Base-by-base conservation (phyloP, 768 basidiomycete species). In the Dentipellis fragilis region DNA sequence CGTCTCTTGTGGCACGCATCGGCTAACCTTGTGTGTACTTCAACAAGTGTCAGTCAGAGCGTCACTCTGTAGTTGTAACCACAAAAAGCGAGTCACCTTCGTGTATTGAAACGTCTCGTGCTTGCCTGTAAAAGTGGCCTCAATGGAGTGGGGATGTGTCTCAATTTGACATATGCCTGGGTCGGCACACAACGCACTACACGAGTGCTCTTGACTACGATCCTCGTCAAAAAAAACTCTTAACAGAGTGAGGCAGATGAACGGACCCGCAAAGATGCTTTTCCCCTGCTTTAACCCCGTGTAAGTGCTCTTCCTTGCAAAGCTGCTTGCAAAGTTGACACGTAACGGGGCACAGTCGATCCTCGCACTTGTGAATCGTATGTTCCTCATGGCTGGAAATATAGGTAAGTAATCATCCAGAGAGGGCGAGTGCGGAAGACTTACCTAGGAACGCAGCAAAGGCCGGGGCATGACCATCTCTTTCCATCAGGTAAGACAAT, bases 81-180 rank as follows among this genome's bases (percentile, higher is more conserved):
- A 21, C 16, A 49, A n/a, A 49, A 17, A 22, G 29, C 63, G n/a
- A n/a, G n/a, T 23, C 51, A 79, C 83, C 72, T 84, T 84, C 0
- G 84, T 85, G 52, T 80, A 85, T 61, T 80, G 76, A 60, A 83
- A 85, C 0, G 76, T 80, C 57, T 81, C 79, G 51, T 83, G 78
- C 55, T 65, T 71, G 0, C 83, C 84, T 0, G 75, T 76, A 59
- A 84, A 85, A 0, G 80, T 83, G 4, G 81, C 79, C 60, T 83
- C 78, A 37, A 85, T 75, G 0, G 81, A 78, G 52, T 79, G 75
- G 0, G 83, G 83, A 0, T 74, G 69, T 0, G 76, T 80, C 52
- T 83, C 75, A 12, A 84, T 83, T 49, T 81, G 72, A 55, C 83
- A 84, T 17, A 76, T 77, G 3, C 84, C 83, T 1, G 64, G 60